Conservation (phyloP, 2,329 filamentous ascomycete genomes). For the Thermochaetoides dissita region DNA sequence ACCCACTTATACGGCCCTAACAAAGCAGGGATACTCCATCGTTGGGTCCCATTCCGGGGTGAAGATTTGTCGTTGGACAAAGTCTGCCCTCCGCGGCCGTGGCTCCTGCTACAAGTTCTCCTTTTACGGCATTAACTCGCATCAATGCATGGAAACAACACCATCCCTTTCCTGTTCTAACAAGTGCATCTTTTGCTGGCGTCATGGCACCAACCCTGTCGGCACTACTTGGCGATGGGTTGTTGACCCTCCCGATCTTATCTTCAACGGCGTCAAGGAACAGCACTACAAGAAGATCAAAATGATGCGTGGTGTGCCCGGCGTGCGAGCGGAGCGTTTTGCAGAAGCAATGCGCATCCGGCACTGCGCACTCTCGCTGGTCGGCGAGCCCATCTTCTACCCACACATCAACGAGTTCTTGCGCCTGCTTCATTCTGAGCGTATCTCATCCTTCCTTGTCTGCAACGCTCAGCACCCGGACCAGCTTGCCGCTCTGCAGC, state of each 20-base stretch:
- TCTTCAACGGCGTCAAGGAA: slow-evolving; percentile 80
- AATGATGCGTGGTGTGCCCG: slow-evolving; percentile 86
- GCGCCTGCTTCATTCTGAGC: slow-evolving; percentile 65
- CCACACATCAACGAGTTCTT: slow-evolving; percentile 92
- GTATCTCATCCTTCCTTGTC: slow-evolving; percentile 86
- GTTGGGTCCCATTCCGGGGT: slow-evolving; percentile 91
- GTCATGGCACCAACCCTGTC: slow-evolving; percentile 92
- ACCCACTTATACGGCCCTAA: slow-evolving; percentile 75
- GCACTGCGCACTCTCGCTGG: slow-evolving; percentile 82
- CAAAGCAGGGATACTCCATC: slow-evolving; percentile 92
- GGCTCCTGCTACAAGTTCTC: slow-evolving; percentile 97
- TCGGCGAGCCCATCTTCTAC: slow-evolving; percentile 98
- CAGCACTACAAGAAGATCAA: slow-evolving; percentile 97
- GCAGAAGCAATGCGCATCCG: slow-evolving; percentile 84
- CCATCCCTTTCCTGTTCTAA: slow-evolving; percentile 92
- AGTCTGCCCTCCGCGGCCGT: slow-evolving; percentile 82
- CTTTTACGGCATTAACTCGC: slow-evolving; percentile 91
- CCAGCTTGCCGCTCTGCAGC: slow-evolving; percentile 65
- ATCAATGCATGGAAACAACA: slow-evolving; percentile 97
- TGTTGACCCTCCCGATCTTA: slow-evolving; percentile 77
- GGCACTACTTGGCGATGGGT: slow-evolving; percentile 96
- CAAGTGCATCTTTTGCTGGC: slow-evolving; percentile 98
- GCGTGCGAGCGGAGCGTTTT: slow-evolving; percentile 81
- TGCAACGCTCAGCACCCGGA: slow-evolving; percentile 96
- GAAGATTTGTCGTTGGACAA: slow-evolving; percentile 97